phyloP scores from a whole-genome alignment of 2,329 filamentous ascomycete species.

The Akanthomyces uredinophilus region DNA sequence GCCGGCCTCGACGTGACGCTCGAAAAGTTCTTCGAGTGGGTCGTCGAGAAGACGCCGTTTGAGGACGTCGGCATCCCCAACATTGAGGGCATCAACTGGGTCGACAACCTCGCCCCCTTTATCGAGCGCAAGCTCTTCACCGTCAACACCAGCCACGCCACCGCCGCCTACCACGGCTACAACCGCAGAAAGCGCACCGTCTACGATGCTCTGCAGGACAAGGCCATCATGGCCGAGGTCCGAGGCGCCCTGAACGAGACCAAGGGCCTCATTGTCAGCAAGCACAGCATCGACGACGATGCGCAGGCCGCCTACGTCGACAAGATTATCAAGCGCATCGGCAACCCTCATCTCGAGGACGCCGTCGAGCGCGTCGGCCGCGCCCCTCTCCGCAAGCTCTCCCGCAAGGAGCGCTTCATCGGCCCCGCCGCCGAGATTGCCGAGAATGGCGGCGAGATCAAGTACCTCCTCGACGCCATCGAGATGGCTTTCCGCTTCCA shows the following conservation, averaged over 20 bases:
- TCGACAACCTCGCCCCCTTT: conserved; percentile 84
- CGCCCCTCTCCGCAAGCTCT: conserved; percentile 88
- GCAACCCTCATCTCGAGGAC: conserved; percentile 89
- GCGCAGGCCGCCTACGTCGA: conserved; percentile 85
- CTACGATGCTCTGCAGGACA: conserved; percentile 80
- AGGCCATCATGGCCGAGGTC: conserved; percentile 74
- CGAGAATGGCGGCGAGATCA: conserved; percentile 68
- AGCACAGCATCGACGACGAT: conserved; percentile 70
- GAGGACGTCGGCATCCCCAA: conserved; percentile 57
- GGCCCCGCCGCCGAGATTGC: conserved; percentile 86
- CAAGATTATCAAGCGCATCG: conserved; percentile 88
- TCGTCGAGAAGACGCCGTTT: conserved; percentile 85
- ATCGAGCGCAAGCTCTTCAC: conserved; percentile 99
- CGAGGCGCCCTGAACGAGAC: conserved; percentile 79
- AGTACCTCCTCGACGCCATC: conserved; percentile 71
- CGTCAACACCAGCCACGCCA: conserved; percentile 96
- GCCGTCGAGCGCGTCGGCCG: conserved; percentile 92
- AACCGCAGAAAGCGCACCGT: conserved; percentile 80
- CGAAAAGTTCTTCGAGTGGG: conserved; percentile 99
- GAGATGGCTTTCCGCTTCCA: conserved; percentile 96
- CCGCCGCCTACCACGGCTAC: conserved; percentile 92
- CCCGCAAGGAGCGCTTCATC: conserved; percentile 92
- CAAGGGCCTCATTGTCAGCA: conserved; percentile 75
- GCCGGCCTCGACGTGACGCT: conserved; percentile 87
- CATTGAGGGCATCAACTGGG: conserved; percentile 89